Conservation (phyloP, 106 monocot species). For the Triglochin maritima region DNA sequence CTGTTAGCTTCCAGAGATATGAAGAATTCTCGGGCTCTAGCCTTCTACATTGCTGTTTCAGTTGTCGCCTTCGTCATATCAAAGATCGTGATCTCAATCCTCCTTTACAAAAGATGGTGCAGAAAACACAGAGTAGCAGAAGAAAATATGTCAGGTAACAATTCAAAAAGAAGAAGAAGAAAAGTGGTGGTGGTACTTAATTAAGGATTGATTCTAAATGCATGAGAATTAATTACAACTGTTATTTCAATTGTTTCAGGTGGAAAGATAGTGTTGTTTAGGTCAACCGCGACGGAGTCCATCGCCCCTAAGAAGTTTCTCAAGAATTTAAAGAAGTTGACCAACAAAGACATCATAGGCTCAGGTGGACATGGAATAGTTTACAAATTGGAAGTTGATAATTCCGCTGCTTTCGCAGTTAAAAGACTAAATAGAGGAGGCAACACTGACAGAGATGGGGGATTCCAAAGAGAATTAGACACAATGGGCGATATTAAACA, state of each 20-base stretch:
- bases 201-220: no score
- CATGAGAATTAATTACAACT: neutral
- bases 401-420: conserved; percentile 51
- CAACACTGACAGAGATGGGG: conserved; percentile 30
- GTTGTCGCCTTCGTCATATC: conserved; percentile 56
- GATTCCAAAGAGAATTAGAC: conserved; percentile 47
- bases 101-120: conserved; percentile 68
- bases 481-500: conserved; percentile 89
- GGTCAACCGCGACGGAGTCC: no score
- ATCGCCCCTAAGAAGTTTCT: conserved; percentile 45
- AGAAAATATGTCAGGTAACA: conserved; percentile 43
- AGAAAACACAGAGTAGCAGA: conserved; percentile 39
- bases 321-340: conserved; percentile 57
- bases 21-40: conserved; percentile 8
- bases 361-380: conserved; percentile 81
- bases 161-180: no score
- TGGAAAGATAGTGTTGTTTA: conserved; percentile 81
- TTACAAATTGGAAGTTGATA: conserved; percentile 44
- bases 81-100: conserved; percentile 57
- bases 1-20: neutral
- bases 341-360: conserved; percentile 86
- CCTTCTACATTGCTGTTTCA: conserved; percentile 58
- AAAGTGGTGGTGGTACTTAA: no score
- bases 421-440: conserved; percentile 75
- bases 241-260: conserved; percentile 21